Evolutionary conservation across 768 basidiomycete species (phyloP).

Genomic region (Crucibulum laeve): DNA sequence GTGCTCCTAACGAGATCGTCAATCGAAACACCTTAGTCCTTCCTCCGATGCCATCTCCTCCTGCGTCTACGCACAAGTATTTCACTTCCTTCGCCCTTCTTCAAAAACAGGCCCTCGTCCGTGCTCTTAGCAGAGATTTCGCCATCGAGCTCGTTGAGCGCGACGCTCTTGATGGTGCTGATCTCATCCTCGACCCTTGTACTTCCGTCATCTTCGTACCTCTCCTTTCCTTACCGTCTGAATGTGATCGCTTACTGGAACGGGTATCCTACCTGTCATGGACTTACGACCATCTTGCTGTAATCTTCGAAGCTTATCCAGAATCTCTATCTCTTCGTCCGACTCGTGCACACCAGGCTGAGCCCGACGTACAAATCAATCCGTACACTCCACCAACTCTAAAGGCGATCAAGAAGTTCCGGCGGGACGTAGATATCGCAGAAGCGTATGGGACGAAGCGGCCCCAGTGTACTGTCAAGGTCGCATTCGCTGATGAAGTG

Average conservation of each 20-base stretch:
- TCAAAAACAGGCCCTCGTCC: slow-evolving; percentile 62
- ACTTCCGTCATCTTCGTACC: slow-evolving; percentile 51
- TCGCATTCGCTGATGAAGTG: slow-evolving; percentile 61
- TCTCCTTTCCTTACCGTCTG: slow-evolving; percentile 43
- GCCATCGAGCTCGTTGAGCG: slow-evolving; percentile 63
- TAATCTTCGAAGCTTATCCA: slow-evolving; percentile 69
- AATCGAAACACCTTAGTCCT: slow-evolving; percentile 41
- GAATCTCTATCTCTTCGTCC: slow-evolving; percentile 30
- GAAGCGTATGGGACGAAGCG: slow-evolving; percentile 56
- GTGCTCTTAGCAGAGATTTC: slow-evolving; percentile 40
- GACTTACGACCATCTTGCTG: slow-evolving; percentile 48
- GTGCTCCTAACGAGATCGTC: slow-evolving; percentile 35
- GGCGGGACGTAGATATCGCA: slow-evolving; percentile 56
- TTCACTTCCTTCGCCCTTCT: slow-evolving; percentile 65
- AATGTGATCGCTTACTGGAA: slow-evolving; percentile 37
- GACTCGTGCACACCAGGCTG: slow-evolving; percentile 6
- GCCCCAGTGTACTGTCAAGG: slow-evolving; percentile 34
- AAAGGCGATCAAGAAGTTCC: slow-evolving; percentile 66
- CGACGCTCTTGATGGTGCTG: slow-evolving; percentile 50
- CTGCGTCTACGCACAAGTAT: slow-evolving; percentile 51
- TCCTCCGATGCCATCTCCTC: slow-evolving; percentile 24
- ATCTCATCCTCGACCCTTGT: slow-evolving; percentile 65
- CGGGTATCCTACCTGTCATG: slow-evolving; percentile 56
- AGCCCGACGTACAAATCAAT: slow-evolving; percentile 19
- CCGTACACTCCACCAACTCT: slow-evolving; percentile 65